Evolutionary conservation across 495 filamentous ascomycete genomes (phyloP), one percentile per base, ranked within the genome.

Genomic region (Cercophora newfieldiana): DNA sequence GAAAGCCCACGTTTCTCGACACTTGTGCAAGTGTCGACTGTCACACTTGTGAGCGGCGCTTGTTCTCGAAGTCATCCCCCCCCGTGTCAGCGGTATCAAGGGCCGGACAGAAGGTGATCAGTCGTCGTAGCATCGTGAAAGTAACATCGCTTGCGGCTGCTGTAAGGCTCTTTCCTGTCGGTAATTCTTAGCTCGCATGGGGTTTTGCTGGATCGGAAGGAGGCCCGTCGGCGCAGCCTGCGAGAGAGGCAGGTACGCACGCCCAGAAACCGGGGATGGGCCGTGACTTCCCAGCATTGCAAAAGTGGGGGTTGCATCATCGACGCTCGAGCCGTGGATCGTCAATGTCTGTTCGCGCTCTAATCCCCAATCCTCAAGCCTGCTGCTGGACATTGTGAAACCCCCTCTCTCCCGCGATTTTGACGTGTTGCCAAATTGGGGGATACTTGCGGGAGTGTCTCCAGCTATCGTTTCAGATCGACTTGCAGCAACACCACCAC

Each of bases 311-410:
- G 10, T 37, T 65, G 69, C 64, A 64, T 71, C 67, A 71, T 71
- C 69, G 60, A 62, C 67, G 67, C 69, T 37, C 59, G 63, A 71
- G 64, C 69, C 69, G 69, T 60, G 61, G 69, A 69, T 71, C 66
- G 56, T 47, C 12, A 37, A 1, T 47, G 66, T 53, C 49, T 63
- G 58, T 63, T 50, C 22, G 7, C 28, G 18, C 33, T 14, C 24
- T n/a, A 21, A 51, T 31, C 29, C 57, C 61, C 59, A 62, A 64
- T 28, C 54, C 37, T 1, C 60, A 33, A 1, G 68, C 14, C 26
- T 49, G 59, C 37, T 29, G 21, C 37, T 26, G 31, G 22, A 67
- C 61, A 67, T 70, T 71, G 57, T 71, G 68, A 71, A 71, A 71
- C 68, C 66, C 61, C 61, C 59, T 59, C 30, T 65, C 29, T 31